A percentile compares a stretch with the other conserved stretches of the same genome.
Evolutionary conservation across 1,139 yeast species (phyloP).

Genomic region (Lodderomyces jiufengensis): DNA sequence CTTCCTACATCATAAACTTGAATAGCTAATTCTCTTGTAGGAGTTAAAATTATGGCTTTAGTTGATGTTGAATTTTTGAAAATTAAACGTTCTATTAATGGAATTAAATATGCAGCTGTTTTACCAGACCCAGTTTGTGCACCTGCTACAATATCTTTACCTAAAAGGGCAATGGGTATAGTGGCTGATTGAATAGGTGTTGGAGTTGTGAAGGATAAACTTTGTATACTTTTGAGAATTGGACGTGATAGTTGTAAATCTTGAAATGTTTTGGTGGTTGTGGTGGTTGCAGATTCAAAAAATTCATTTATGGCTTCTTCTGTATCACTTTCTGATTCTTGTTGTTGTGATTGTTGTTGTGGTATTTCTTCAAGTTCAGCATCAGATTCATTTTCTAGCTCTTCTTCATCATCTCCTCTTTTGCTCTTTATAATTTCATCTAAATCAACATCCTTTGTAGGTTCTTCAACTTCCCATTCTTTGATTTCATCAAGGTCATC

Average conservation of each 20-base stretch:
- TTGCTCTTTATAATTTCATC: constrained; percentile 81
- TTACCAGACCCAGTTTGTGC: constrained; percentile 99
- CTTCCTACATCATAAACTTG: constrained; percentile 94
- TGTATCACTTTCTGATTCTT: constrained; percentile 48
- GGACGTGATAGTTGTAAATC: constrained; percentile 85
- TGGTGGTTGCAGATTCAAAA: constrained; percentile 51
- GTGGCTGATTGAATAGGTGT: constrained; percentile 93
- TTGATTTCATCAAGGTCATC: constrained; percentile 51
- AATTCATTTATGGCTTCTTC: constrained; percentile 71
- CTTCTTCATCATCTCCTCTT: constrained; percentile 56
- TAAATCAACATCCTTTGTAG: constrained; percentile 63
- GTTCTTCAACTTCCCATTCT: constrained; percentile 81
- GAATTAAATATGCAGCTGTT: constrained; percentile 97
- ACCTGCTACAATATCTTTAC: constrained; percentile 97
- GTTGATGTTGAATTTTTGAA: constrained; percentile 90
- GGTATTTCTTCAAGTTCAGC: constrained; percentile 26
- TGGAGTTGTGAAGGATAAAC: constrained; percentile 78
- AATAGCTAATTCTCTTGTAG: constrained; percentile 96
- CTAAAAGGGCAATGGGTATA: constrained; percentile 87
- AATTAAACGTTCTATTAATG: constrained; percentile 85
- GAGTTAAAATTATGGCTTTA: constrained; percentile 84
- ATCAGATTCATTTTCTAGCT: constrained; percentile 25
- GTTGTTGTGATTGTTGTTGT: constrained; percentile 21
- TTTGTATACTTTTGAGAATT: constrained; percentile 73
- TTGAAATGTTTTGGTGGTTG: constrained; percentile 56